Percentiles rank a stretch among this genome's conserved stretches.
phyloP scores from a whole-genome alignment of 139 green algal species.

The Chlamydomonas urium region DNA sequence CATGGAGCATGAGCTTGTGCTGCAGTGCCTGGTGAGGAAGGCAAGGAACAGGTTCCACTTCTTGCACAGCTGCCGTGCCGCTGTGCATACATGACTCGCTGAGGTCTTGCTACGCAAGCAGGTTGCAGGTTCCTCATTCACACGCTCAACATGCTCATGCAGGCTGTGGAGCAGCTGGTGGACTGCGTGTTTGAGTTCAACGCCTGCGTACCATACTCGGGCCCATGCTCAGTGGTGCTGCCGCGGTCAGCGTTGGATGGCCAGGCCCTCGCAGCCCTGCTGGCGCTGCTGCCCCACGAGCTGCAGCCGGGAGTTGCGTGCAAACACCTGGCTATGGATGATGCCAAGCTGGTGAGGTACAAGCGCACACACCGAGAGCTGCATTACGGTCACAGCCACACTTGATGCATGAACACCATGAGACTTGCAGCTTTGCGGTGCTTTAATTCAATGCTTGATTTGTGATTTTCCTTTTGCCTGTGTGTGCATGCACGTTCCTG shows the following conservation, averaged over 20 bases:
- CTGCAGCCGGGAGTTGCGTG: conserved; percentile 23
- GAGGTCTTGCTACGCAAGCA: not conserved
- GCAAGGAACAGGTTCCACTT: not conserved
- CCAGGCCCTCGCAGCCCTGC: conserved; percentile 22
- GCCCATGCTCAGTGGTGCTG: conserved; percentile 18
- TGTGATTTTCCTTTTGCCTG: too few species aligned
- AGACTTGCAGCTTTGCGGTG: too few species aligned
- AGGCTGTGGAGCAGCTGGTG: conserved; percentile 40
- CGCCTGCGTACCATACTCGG: conserved; percentile 68
- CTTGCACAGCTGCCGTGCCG: not conserved
- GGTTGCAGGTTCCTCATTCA: not conserved
- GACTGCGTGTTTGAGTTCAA: conserved; percentile 76
- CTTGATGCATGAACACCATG: too few species aligned
- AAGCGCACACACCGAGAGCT: too few species aligned
- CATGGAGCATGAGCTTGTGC: not conserved
- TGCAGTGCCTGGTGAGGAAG: not conserved
- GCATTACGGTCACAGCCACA: too few species aligned
- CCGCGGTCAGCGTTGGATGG: conserved; percentile 2
- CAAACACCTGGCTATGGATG: conserved; percentile 5
- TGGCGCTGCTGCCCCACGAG: conserved; percentile 50
- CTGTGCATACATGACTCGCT: not conserved
- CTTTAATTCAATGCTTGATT: too few species aligned
- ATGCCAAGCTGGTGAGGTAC: conserved; percentile 19
- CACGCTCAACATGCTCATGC: not conserved
- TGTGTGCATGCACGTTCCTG: too few species aligned